phyloP scores from a whole-genome alignment of 2,329 filamentous ascomycete species.

The Colletotrichum phormii region DNA sequence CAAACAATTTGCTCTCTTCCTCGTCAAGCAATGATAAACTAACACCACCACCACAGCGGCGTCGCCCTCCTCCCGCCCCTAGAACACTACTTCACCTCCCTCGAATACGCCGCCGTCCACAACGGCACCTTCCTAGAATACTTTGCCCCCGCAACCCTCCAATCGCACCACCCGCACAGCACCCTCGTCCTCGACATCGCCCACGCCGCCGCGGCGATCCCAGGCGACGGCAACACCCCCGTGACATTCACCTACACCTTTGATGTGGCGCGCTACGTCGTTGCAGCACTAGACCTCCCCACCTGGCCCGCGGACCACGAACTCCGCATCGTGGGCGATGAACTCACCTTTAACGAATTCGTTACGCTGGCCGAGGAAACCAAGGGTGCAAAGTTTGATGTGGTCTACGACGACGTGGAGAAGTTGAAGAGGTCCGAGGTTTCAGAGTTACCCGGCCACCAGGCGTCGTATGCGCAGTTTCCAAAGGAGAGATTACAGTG shows the following conservation, averaged over 20 bases:
- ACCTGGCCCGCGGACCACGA: slow-evolving; percentile 55
- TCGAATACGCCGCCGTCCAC: slow-evolving; percentile 52
- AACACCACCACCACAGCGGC: slow-evolving; percentile 11
- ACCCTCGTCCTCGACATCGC: slow-evolving; percentile 57
- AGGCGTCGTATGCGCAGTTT: not conserved
- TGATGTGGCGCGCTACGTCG: slow-evolving; percentile 61
- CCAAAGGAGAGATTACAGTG: slow-evolving; percentile 39
- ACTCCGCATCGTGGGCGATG: slow-evolving; percentile 49
- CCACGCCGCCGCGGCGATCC: slow-evolving; percentile 58
- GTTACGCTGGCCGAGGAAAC: slow-evolving; percentile 49
- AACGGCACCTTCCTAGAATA: slow-evolving; percentile 60
- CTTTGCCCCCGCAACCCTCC: slow-evolving; percentile 51
- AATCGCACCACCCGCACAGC: slow-evolving; percentile 51
- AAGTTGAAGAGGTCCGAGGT: slow-evolving; percentile 46
- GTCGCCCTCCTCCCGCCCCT: slow-evolving; percentile 39
- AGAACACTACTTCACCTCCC: slow-evolving; percentile 26
- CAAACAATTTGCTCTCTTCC: no score
- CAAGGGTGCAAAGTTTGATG: slow-evolving; percentile 48
- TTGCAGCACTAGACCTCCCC: slow-evolving; percentile 50
- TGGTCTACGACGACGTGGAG: slow-evolving; percentile 47
- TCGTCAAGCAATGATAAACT: no score
- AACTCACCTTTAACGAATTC: slow-evolving; percentile 56
- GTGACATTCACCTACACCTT: slow-evolving; percentile 60
- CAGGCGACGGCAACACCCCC: slow-evolving; percentile 56
- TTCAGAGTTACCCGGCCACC: slow-evolving; percentile 45